Evolutionary conservation across 2,329 filamentous ascomycete species (phyloP).

Genomic region (Neopestalotiopsis sp.): DNA sequence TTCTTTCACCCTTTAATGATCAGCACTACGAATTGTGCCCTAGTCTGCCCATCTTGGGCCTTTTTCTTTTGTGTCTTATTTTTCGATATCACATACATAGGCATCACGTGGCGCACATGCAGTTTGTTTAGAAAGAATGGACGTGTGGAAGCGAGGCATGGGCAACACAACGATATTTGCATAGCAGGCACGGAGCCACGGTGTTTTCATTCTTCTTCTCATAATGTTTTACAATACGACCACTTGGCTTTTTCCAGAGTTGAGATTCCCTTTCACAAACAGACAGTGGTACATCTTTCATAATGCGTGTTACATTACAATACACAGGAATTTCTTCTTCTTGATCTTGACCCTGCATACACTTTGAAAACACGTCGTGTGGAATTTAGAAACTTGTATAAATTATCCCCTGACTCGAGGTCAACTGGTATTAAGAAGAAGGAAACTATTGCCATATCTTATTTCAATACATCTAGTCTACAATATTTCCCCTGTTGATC

Average conservation of each 20-base stretch:
- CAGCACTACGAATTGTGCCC: not conserved
- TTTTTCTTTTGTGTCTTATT: not conserved
- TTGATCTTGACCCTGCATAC: no score
- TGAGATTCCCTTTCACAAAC: not conserved
- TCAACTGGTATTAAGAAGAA: not conserved
- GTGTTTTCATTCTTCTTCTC: not conserved
- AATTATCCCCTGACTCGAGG: not conserved
- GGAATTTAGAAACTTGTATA: not conserved
- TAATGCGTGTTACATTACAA: no score
- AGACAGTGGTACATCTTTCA: not conserved
- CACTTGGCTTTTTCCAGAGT: not conserved
- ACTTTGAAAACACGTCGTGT: no score
- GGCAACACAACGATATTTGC: not conserved
- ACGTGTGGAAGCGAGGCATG: not conserved
- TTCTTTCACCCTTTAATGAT: no score
- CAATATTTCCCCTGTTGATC: not conserved
- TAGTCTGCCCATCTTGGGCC: not conserved
- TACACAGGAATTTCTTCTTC: no score
- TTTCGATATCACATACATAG: not conserved
- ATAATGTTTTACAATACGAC: not conserved
- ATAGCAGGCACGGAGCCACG: not conserved
- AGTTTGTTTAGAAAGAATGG: not conserved
- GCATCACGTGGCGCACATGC: not conserved
- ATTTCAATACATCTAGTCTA: not conserved
- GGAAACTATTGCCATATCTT: not conserved